Base-by-base conservation (phyloP, 805 yeast species). In the Jamesozyma piceae region DNA sequence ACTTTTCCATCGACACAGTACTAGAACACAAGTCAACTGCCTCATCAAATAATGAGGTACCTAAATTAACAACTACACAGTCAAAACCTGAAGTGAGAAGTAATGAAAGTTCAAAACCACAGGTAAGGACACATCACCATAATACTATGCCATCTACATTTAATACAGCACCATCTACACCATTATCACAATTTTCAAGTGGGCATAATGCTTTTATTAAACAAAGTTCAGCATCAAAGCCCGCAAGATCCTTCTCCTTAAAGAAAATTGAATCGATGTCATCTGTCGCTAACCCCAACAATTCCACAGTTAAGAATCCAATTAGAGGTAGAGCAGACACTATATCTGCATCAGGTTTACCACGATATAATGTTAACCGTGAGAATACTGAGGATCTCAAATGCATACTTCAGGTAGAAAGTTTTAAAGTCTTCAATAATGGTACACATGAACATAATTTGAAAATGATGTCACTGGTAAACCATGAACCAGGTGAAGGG, bases 391-490 rank as follows among this genome's bases (percentile, higher is more conserved):
- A 39, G 29, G 52, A 45, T 10, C 32, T 47, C 1, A 49, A 50
- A 21, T 45, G 52, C 35, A 49, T 57, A 19, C 41, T 55, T 24
- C 48, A 51, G 30, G 47, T 47, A 3, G 63, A 54, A 8, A 52
- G 47, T 34, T 60, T 60, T 35, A 52, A 47, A 34, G 53, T 60
- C 2, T 58, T 43, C 40, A 54, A 55, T 31, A 52, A 57, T 39
- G 62, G 62, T 19, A 49, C 49, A 28, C 64, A 60, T 45, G 55
- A 51, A 41, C 64, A 60, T 44, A 50, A 51, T 38, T 38, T 60
- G 30, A 54, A 50, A 24, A 51, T 53, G 9, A 49, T 53, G 14
- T 52, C 55, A 13, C 26, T 57, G 14, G 43, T 53, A 3, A 31
- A 39, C 17, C 46, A 44, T 31, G 46, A 31, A 10, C 14, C 29